Evolutionary conservation across 305 asterid species (phyloP).

Genomic region (Fraxinus nigra): DNA sequence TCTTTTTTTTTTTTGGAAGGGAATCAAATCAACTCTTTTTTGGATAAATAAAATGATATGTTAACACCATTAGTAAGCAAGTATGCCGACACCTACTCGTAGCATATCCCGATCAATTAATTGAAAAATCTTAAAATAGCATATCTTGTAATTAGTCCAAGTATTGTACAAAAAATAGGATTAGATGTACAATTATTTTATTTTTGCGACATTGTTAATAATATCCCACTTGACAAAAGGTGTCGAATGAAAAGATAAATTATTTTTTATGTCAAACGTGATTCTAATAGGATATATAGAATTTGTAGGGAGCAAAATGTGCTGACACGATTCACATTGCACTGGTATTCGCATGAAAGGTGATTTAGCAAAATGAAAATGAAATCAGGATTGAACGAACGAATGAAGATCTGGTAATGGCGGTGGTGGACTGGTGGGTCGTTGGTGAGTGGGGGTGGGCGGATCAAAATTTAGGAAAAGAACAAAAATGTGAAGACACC

Average conservation of each 20-base stretch:
- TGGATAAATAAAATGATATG: background rate
- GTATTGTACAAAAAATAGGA: too few relatives aligned
- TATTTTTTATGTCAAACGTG: background rate
- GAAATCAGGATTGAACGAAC: background rate
- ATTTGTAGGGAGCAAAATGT: background rate
- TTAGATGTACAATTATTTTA: too few relatives aligned
- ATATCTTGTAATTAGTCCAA: too few relatives aligned
- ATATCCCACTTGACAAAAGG: too few relatives aligned
- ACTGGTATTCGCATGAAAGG: background rate
- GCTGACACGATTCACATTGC: background rate
- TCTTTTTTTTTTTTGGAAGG: background rate
- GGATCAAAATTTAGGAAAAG: background rate
- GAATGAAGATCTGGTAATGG: background rate
- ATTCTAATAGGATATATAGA: background rate
- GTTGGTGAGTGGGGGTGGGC: background rate
- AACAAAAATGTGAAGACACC: background rate
- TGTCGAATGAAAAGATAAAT: too few relatives aligned
- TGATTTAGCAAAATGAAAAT: background rate
- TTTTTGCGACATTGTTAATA: too few relatives aligned
- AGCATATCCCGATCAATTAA: background rate
- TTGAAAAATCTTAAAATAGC: background rate
- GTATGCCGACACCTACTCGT: background rate
- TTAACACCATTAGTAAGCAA: background rate
- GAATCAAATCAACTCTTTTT: background rate
- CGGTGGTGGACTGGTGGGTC: background rate